Base-by-base conservation (phyloP, 2,329 filamentous ascomycete species). In the Periglandula ipomoeae region DNA sequence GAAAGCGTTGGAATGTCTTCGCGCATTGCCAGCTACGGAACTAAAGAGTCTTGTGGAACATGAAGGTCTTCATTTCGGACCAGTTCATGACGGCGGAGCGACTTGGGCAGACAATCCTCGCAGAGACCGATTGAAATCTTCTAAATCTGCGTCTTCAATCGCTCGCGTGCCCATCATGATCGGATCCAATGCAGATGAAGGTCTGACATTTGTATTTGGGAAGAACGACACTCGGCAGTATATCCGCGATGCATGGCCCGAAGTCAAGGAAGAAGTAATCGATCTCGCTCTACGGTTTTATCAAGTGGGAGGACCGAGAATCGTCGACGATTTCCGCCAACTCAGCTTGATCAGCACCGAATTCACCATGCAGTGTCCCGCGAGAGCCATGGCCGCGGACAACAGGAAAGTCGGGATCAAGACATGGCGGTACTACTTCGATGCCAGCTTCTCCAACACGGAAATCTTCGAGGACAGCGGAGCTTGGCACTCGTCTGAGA, bases 141-240 rank as follows among this genome's bases (percentile, higher is more conserved):
- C 37, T 24, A 34, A 10, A 15, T 5, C 9, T 5, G 10, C 3
- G 3, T n/a, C 20, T 11, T 38, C 22, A 4, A 38, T 48, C 27
- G 39, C 40, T n/a, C 39, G 40, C 22, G 46, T 48, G 32, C 46
- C 46, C 39, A 32, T 48, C n/a, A n/a, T 48, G 39, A 44, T 48
- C 19, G 46, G 46, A 17, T 23, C 27, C 19, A 44, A 48, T 20
- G 27, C 26, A n/a, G 40, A 44, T 13, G 46, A 48, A 20, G 46
- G 46, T 13, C 8, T 27, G 3, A 44, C 40, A 19, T 48, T 48
- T 38, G 46, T 30, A n/a, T 44, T 27, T 15, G 24, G 19, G 11
- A 4, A 17, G 11, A 48, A 37, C 19, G 32, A 48, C 20, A 34
- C n/a, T 4, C n/a, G 17, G n/a, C 22, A 34, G 22, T 47, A 34